Base-by-base conservation (phyloP, 2,329 filamentous ascomycete genomes). In the Scopulariopsis brevicaulis region DNA sequence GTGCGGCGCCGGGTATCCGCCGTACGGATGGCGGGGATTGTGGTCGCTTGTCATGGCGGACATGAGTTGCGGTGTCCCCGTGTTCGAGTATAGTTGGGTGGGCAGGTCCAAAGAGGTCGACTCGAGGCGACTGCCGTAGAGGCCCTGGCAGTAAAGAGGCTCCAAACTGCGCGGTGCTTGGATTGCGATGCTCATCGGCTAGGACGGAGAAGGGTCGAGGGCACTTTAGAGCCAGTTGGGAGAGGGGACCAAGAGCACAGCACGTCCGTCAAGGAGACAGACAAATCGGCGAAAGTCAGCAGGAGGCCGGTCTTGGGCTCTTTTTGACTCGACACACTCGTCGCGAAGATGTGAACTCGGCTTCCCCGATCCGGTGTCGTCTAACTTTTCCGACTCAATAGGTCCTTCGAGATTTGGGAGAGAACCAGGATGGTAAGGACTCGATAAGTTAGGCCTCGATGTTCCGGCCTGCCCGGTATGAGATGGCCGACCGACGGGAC, bases 131-230 rank as follows among this genome's bases (percentile, higher is more conserved):
- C 48, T 35, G 55, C 34, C 52, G 55, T 57, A 57, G 32, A 57
- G 25, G 20, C 55, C 55, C 55, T 57, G 55, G 55, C 55, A 52
- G 55, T 57, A 57, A 53, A 57, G 55, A 57, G 55, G 55, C 28
- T 57, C 55, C 55, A 57, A 57, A 57, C 55, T 57, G 55, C 55
- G 55, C 52, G 55, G 55, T 53, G 55, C 28, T 40, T 57, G 55
- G 32, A 57, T 57, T 57, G 55, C 55, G 55, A 57, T 57, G 55
- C 55, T 57, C 55, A 57, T 57, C 25, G 50, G 55, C 55, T 50
- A 37, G n/a, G 48, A 22, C 22, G 10, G 20, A 20, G 48, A 37
- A 40, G 55, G 20, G 46, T 57, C 50, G 46, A 52, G 52, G 55
- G 46, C 55, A 57, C 55, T 57, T 57, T 32, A 37, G 54, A 51